Conservation (phyloP, 345 rosid genomes). For the Eutrema heterophyllum region DNA sequence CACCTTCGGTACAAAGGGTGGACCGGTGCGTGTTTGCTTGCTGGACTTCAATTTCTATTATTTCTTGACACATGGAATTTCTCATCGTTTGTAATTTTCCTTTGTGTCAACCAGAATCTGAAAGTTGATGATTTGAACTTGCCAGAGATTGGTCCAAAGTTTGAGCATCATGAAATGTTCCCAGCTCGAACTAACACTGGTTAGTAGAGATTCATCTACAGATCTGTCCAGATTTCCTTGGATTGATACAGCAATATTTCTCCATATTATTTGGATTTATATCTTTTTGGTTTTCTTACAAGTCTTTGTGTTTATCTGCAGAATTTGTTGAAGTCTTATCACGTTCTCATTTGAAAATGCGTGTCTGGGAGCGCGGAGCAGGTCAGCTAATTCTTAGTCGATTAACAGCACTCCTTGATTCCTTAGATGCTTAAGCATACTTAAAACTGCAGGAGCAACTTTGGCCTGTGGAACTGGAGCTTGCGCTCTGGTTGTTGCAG, state of each 20-base stretch:
- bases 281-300: background rate
- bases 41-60: background rate
- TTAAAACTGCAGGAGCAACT: constrained; percentile 64
- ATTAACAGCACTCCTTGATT: background rate
- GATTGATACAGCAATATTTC: background rate
- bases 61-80: background rate
- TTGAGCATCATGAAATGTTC: constrained; percentile 83
- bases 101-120: constrained; percentile 46
- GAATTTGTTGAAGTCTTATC: constrained; percentile 92
- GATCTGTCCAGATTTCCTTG: background rate
- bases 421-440: background rate
- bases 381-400: constrained; percentile 36
- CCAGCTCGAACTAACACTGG: constrained; percentile 97
- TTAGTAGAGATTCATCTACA: constrained; percentile 31
- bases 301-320: constrained; percentile 29
- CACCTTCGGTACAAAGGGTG: constrained; percentile 60
- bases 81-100: background rate
- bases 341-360: constrained; percentile 84
- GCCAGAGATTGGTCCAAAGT: constrained; percentile 81
- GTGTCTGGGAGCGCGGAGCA: constrained; percentile 99
- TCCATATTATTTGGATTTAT: background rate
- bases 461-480: constrained; percentile 99
- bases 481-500: constrained; percentile 96
- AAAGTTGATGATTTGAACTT: constrained; percentile 77
- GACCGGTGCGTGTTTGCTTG: constrained; percentile 46